A percentile compares a stretch with the other conserved stretches of the same genome.
Evolutionary conservation across 208 protist genomes (phyloP).

Genomic region (Jaenimonas drosophilae): DNA sequence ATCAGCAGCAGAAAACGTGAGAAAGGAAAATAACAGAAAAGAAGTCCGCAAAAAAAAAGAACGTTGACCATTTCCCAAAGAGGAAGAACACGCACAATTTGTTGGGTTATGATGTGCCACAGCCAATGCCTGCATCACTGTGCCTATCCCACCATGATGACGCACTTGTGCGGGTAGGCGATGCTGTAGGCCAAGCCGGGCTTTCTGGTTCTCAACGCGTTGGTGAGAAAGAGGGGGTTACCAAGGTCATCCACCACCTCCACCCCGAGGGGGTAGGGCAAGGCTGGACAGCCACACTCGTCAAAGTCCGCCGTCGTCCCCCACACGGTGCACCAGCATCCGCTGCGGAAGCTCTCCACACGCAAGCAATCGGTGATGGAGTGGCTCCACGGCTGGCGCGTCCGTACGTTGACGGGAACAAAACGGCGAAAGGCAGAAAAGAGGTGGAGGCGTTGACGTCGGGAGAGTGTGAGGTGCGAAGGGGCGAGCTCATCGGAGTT

Average conservation of each 20-base stretch:
- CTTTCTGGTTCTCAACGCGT: conserved; percentile 28
- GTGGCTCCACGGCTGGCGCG: conserved; percentile 12
- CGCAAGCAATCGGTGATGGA: conserved; percentile 27
- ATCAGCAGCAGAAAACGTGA: not conserved
- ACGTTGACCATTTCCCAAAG: conserved; percentile 4
- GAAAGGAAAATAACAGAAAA: conserved; percentile 7
- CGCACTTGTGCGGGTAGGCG: conserved; percentile 28
- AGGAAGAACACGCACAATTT: conserved; percentile 3
- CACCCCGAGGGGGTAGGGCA: conserved; percentile 40
- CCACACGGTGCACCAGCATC: conserved; percentile 66
- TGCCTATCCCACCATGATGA: too few species aligned
- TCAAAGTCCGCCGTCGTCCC: conserved; percentile 40
- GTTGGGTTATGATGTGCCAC: too few species aligned
- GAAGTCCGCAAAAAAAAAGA: conserved; percentile 6
- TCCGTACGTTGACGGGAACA: conserved; percentile 36
- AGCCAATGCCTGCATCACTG: too few species aligned
- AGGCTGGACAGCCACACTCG: conserved; percentile 11
- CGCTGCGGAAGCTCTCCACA: conserved; percentile 15
- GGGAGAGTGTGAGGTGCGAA: too few species aligned
- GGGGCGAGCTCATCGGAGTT: not conserved
- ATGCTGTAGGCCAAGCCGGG: conserved; percentile 16
- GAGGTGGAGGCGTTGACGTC: not conserved
- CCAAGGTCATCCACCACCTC: conserved; percentile 37
- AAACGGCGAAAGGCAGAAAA: conserved; percentile 42
- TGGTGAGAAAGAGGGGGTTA: conserved; percentile 36